phyloP scores from a whole-genome alignment of 257 asterid genomes.

The Capsicum pubescens region DNA sequence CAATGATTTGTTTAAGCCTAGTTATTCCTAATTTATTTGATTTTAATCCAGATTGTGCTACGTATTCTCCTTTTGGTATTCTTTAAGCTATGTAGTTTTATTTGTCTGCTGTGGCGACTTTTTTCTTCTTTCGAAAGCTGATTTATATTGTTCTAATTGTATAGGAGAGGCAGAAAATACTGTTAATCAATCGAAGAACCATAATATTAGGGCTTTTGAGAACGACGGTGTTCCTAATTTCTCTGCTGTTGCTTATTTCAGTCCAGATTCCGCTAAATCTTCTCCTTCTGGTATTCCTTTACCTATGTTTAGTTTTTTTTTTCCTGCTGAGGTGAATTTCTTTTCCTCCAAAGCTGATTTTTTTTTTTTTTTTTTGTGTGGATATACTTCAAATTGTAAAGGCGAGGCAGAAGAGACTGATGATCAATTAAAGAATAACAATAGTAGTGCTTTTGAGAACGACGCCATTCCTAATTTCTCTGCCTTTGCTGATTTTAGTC shows the following conservation, averaged over 20 bases:
- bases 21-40: conserved; percentile 22
- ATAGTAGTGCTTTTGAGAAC: neutral
- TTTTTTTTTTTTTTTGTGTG: neutral
- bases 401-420: conserved; percentile 28
- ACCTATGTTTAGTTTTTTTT: neutral
- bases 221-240: conserved; percentile 42
- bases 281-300: conserved; percentile 16
- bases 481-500: conserved; percentile 9
- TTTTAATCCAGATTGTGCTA: conserved; percentile 33
- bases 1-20: neutral
- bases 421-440: conserved; percentile 31
- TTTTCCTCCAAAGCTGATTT: neutral
- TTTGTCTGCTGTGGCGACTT: neutral
- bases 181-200: conserved; percentile 21
- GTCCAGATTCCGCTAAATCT: conserved; percentile 37
- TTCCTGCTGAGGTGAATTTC: neutral
- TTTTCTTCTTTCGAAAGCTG: neutral
- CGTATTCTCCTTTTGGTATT: conserved; percentile 25
- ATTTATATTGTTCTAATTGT: neutral
- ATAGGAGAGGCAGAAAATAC: conserved; percentile 30
- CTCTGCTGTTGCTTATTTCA: conserved; percentile 7
- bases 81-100: neutral
- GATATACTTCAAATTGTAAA: neutral
- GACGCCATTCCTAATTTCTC: conserved; percentile 38
- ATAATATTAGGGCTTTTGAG: conserved; percentile 4